phyloP scores from a whole-genome alignment of 805 yeast species.

The Wickerhamiella sorbophila region DNA sequence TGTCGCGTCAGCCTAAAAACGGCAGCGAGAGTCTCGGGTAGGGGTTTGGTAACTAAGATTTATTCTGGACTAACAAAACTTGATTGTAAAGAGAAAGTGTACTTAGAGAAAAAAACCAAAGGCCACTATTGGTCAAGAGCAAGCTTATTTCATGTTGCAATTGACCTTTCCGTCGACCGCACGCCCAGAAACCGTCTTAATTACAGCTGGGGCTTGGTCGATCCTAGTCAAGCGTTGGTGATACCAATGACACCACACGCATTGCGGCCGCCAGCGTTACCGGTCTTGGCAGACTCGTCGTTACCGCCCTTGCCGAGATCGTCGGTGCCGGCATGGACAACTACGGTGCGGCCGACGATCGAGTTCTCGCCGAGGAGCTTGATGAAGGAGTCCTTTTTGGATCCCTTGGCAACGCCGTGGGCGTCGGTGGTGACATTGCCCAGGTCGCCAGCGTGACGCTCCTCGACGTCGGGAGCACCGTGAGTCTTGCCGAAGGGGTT shows the following conservation, averaged over 20 bases:
- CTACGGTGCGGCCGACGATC: conserved; percentile 88
- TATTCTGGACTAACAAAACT: too few species aligned
- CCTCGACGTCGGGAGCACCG: conserved; percentile 73
- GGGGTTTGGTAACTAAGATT: too few species aligned
- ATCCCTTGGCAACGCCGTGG: conserved; percentile 81
- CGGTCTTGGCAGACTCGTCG: conserved; percentile 83
- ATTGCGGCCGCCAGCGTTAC: conserved; percentile 96
- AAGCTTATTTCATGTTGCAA: too few species aligned
- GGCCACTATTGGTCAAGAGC: too few species aligned
- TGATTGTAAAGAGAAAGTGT: too few species aligned
- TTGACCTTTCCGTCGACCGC: not conserved
- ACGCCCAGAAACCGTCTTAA: not conserved
- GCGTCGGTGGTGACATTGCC: conserved; percentile 89
- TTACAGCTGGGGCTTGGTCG: not conserved
- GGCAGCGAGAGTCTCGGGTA: too few species aligned
- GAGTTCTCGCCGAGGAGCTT: conserved; percentile 79
- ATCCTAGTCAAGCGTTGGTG: conserved; percentile 29
- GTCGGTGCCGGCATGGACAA: conserved; percentile 83
- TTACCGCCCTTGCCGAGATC: conserved; percentile 92
- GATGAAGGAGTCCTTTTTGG: conserved; percentile 61
- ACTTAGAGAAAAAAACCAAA: too few species aligned
- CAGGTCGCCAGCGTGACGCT: conserved; percentile 79
- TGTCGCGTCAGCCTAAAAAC: too few species aligned
- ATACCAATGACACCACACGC: conserved; percentile 97
- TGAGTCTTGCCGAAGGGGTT: conserved; percentile 78